A percentile compares a stretch with the other conserved stretches of the same genome.
These are phyloP conservation scores for Yamadazyma paraphyllophila DNA, from an alignment of 805 yeast genomes.

Conservation along the genomic window DNA sequence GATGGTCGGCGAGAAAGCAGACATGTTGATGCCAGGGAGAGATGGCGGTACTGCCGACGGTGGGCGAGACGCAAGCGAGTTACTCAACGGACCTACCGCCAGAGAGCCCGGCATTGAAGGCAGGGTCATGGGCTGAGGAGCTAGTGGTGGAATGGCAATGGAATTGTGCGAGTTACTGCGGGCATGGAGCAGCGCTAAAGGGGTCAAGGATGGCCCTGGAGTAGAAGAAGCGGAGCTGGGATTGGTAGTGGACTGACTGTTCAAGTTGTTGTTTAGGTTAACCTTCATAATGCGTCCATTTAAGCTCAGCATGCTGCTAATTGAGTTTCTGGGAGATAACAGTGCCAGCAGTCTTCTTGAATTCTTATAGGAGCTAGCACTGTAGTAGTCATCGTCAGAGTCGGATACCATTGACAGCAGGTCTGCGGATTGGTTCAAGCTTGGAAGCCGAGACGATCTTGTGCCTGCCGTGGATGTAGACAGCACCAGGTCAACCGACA, in stretches of 20 bases:
- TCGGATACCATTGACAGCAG: conserved; percentile 24
- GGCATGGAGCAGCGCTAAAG: neutral
- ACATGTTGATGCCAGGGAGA: neutral
- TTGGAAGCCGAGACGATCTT: conserved; percentile 3
- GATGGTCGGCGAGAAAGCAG: conserved; percentile 9
- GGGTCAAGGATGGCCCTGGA: neutral
- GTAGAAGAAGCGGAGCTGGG: neutral
- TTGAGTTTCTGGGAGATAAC: conserved; percentile 33
- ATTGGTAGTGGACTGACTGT: neutral
- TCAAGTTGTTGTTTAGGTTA: neutral
- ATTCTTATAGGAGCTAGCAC: conserved; percentile 20
- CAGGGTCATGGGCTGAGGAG: neutral
- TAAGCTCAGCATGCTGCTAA: conserved; percentile 29
- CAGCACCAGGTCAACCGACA: conserved; percentile 8
- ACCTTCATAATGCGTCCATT: conserved; percentile 28
- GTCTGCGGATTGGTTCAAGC: conserved; percentile 1
- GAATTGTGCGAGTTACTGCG: conserved; percentile 4
- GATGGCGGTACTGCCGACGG: neutral
- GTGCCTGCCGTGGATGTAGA: conserved; percentile 1
- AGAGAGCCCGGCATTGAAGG: too few species aligned
- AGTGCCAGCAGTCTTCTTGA: conserved; percentile 17
- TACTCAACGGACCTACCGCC: conserved; percentile 3
- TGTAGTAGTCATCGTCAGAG: conserved; percentile 36
- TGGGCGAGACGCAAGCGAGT: too few species aligned
- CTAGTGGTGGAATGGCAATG: conserved; percentile 8